These are phyloP conservation scores for Ganoderma leucocontextum DNA, from an alignment of 1,284 basidiomycete species.

Conservation along the genomic window DNA sequence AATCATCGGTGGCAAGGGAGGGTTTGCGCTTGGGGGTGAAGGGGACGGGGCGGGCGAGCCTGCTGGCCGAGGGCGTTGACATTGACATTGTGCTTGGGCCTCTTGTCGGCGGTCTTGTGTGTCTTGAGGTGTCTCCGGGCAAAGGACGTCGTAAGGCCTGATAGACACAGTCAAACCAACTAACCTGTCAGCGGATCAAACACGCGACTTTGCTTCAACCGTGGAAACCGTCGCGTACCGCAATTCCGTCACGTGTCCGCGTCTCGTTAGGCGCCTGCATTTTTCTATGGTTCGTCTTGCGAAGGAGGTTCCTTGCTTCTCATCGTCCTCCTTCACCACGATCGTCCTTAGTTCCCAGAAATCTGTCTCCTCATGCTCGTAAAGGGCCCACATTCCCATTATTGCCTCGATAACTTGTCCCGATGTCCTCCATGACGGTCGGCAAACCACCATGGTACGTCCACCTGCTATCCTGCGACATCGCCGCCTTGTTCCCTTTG, in stretches of 20 bases:
- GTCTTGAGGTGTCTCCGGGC: constrained; percentile 7
- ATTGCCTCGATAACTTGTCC: not conserved
- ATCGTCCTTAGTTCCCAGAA: not conserved
- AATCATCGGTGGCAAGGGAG: constrained; percentile 43
- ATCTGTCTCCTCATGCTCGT: not conserved
- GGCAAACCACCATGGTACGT: not conserved
- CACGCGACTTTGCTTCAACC: constrained; percentile 25
- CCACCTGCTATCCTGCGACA: not conserved
- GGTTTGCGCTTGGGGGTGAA: constrained; percentile 66
- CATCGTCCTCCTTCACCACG: not conserved
- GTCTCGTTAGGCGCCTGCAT: not conserved
- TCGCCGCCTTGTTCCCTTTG: not conserved
- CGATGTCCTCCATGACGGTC: not conserved
- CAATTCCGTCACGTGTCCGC: constrained; percentile 34
- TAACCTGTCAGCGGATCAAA: not conserved
- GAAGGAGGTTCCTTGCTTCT: not conserved
- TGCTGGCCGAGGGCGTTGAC: constrained; percentile 36
- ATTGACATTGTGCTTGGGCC: constrained; percentile 31
- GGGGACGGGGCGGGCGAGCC: constrained; percentile 42
- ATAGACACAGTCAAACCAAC: constrained; percentile 9
- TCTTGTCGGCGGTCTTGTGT: constrained; percentile 11
- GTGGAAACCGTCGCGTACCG: constrained; percentile 37
- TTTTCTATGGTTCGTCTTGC: not conserved
- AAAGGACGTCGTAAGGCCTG: not conserved
- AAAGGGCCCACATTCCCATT: not conserved